Conservation (phyloP, 2,329 filamentous ascomycete genomes). For the Alternaria dauci region DNA sequence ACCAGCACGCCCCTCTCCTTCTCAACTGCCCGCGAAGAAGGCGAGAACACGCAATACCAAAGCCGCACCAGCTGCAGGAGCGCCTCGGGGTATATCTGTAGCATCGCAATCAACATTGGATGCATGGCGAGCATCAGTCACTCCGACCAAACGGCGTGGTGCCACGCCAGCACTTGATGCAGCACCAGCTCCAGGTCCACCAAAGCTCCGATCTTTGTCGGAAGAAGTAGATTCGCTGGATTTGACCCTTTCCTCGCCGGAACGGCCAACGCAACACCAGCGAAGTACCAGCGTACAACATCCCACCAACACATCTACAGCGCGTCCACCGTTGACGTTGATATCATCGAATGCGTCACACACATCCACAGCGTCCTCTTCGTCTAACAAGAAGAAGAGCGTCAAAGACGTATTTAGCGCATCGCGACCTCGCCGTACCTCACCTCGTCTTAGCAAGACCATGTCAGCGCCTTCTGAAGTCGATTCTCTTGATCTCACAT, state of each 20-base stretch:
- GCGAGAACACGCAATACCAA: constrained; percentile 23
- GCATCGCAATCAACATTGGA: constrained; percentile 44
- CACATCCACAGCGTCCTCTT: constrained; percentile 10
- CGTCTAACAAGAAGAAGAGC: constrained; percentile 6
- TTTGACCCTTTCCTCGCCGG: constrained; percentile 40
- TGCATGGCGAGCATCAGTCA: constrained; percentile 38
- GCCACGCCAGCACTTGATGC: constrained; percentile 9
- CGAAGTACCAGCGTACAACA: constrained; percentile 5
- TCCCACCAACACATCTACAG: constrained; percentile 5
- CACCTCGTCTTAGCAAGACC: constrained; percentile 32
- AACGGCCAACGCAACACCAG: not conserved
- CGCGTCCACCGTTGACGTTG: constrained; percentile 36
- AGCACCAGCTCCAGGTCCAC: constrained; percentile 25
- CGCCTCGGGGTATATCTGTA: constrained; percentile 23
- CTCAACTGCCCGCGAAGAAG: constrained; percentile 38
- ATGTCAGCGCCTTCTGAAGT: constrained; percentile 20
- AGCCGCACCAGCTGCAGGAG: constrained; percentile 9
- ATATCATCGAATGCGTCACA: constrained; percentile 40
- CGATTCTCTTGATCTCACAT: constrained; percentile 28
- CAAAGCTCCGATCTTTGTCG: constrained; percentile 22
- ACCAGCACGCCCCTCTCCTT: constrained; percentile 33
- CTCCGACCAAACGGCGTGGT: constrained; percentile 32
- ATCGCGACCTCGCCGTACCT: constrained; percentile 28
- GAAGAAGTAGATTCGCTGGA: constrained; percentile 40
- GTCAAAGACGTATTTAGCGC: constrained; percentile 3